A percentile compares a stretch with the other conserved stretches of the same genome.
phyloP scores from a whole-genome alignment of 148 eudicot species.

The Arctostaphylos glauca region DNA sequence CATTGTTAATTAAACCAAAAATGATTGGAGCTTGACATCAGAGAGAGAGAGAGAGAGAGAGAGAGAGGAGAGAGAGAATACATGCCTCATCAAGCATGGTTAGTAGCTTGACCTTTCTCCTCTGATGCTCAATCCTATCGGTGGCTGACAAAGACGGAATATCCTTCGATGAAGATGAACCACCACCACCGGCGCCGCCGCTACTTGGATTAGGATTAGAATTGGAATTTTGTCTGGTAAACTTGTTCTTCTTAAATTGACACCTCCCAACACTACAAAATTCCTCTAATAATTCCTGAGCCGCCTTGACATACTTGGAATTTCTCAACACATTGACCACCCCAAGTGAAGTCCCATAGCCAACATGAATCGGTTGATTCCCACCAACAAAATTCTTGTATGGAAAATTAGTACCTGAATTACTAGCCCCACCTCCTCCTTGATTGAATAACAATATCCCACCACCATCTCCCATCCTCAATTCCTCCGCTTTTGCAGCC shows the following conservation, averaged over 20 bases:
- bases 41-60: slow-evolving; percentile 25
- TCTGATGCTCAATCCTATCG: slow-evolving; percentile 88
- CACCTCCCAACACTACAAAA: slow-evolving; percentile 89
- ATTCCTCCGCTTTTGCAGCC: slow-evolving; percentile 63
- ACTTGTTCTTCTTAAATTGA: slow-evolving; percentile 52
- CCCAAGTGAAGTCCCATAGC: slow-evolving; percentile 60
- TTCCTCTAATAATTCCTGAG: slow-evolving; percentile 80
- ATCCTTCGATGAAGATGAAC: slow-evolving; percentile 48
- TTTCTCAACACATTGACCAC: slow-evolving; percentile 61
- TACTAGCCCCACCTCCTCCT: slow-evolving; percentile 24
- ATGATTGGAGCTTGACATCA: slow-evolving; percentile 41
- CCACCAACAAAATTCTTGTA: slow-evolving; percentile 47
- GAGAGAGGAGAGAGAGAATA: slow-evolving; percentile 26
- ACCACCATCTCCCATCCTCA: slow-evolving; percentile 40
- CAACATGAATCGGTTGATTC: slow-evolving; percentile 35
- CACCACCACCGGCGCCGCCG: slow-evolving; percentile 30
- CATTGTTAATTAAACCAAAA: slow-evolving; percentile 18
- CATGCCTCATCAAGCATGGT: slow-evolving; percentile 96
- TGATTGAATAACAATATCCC: slow-evolving; percentile 60
- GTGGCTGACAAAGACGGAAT: slow-evolving; percentile 59
- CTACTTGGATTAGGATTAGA: slow-evolving; percentile 34
- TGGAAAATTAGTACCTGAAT: slow-evolving; percentile 12
- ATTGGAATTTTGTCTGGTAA: slow-evolving; percentile 29
- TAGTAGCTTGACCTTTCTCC: slow-evolving; percentile 91
- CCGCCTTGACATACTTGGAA: slow-evolving; percentile 72